Conservation (phyloP, 176 grass and related monocot species). For the Echinochloa phyllopogon region DNA sequence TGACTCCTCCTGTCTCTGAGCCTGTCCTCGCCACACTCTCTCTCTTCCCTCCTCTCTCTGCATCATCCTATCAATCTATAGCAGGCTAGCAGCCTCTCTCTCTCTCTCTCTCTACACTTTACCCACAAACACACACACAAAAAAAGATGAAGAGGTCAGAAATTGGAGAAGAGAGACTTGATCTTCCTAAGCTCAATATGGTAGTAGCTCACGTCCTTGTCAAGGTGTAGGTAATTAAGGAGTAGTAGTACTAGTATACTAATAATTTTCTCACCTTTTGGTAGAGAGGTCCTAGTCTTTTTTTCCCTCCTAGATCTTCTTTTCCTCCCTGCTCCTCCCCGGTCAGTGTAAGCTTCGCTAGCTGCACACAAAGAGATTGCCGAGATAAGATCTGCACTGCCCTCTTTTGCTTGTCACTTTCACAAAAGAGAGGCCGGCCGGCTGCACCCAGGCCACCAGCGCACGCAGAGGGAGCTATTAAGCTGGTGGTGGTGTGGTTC, state of each 20-base stretch:
- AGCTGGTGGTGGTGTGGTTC: conserved; percentile 34
- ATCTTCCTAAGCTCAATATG: conserved; percentile 4
- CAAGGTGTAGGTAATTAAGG: conserved; percentile 38
- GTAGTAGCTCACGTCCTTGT: conserved; percentile 35
- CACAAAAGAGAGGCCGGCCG: conserved; percentile 57
- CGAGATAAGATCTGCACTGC: conserved; percentile 61
- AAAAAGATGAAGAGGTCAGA: not conserved
- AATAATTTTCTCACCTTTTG: conserved; percentile 26
- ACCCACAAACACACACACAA: not conserved
- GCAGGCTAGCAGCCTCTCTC: not conserved
- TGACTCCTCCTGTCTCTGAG: conserved; percentile 39
- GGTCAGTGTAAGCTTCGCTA: conserved; percentile 49
- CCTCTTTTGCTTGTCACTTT: conserved; percentile 64
- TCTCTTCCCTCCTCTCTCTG: conserved; percentile 9
- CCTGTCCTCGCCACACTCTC: conserved; percentile 37
- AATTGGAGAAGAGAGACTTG: conserved; percentile 1
- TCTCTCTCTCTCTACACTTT: not conserved
- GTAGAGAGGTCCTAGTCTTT: conserved; percentile 17
- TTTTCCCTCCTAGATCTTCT: conserved; percentile 30
- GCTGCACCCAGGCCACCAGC: conserved; percentile 33
- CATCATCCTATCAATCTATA: conserved; percentile 58
- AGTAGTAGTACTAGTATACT: conserved; percentile 15
- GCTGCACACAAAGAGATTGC: conserved; percentile 56
- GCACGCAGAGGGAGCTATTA: conserved; percentile 32
- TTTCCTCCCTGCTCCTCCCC: not conserved